Evolutionary conservation across 495 filamentous ascomycete species (phyloP), one percentile per base, ranked within the genome.

Genomic region (Darksidea phi): DNA sequence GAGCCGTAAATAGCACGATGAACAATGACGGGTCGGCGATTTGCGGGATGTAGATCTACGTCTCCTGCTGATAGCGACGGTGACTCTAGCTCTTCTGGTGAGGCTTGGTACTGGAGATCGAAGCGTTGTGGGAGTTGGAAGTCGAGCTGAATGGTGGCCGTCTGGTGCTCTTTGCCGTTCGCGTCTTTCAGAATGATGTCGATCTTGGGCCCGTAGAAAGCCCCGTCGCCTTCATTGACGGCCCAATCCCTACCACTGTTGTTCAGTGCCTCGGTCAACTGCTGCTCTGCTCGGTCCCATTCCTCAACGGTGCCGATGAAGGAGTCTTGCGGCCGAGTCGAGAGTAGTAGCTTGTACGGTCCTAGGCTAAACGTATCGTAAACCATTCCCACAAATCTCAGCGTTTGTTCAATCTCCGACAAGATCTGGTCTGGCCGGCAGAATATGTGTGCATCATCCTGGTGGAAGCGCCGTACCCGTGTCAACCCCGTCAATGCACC

Each of bases 371-470:
- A 84, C 0, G 86, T 87, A 24, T 77, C 77, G 77, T 96, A 96
- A 0, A 88, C 86, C 70, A 89, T 79, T 6, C 84, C 77, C 37
- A 96, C 86, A 70, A 97, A 95, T 5, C 87, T 84, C 51, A 97
- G 75, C 3, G 90, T 91, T 55, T 80, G 82, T 26, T 78, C 76
- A 49, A 97, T 95, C 74, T 97, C 92, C 10, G 83, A 77, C 56
- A 85, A 79, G 59, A 97, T 89, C 75, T 97, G 92, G 34, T 78
- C 78, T 43, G 88, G 90, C 11, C 88, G 84, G 71, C 92, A 96
- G 74, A 97, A 97, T 41, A 97, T 95, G 70, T 97, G 92, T 0
- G 89, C 92, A 68, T 97, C 92, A 70, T 97, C 92, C 72, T 97
- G 92, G 73, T 97, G 92, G 70, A 97, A 97, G n/a, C 90, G 80